These are phyloP conservation scores for Tetracentron sinense DNA, from an alignment of 164 flowering plant species.

Conservation along the genomic window DNA sequence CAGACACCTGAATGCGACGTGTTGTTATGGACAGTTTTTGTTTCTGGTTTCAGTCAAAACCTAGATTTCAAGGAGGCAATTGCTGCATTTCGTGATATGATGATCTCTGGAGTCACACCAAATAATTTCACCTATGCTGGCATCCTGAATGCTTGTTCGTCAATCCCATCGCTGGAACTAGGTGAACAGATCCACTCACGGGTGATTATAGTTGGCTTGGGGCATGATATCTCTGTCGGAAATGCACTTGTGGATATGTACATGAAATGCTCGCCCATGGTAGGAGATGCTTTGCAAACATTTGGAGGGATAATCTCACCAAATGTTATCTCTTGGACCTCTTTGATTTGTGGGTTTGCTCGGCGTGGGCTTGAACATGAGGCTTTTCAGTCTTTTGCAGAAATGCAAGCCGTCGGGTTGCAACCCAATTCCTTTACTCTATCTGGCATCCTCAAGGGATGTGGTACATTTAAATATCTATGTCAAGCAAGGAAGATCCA, in stretches of 20 bases:
- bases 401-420: slow-evolving; percentile 39
- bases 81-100: slow-evolving; percentile 38
- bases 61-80: slow-evolving; percentile 34
- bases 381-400: slow-evolving; percentile 29
- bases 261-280: slow-evolving; percentile 33
- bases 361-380: slow-evolving; percentile 34
- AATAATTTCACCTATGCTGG: slow-evolving; percentile 45
- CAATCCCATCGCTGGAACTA: slow-evolving; percentile 21
- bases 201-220: slow-evolving; percentile 40
- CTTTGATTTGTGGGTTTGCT: slow-evolving; percentile 44
- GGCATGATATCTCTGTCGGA: slow-evolving; percentile 44
- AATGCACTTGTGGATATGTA: slow-evolving; percentile 59
- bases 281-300: slow-evolving; percentile 31
- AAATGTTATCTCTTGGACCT: slow-evolving; percentile 62
- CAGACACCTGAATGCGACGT: slow-evolving; percentile 47
- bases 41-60: slow-evolving; percentile 39
- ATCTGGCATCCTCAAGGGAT: slow-evolving; percentile 33
- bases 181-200: slow-evolving; percentile 53
- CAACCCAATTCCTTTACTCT: slow-evolving; percentile 51
- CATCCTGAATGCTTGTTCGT: slow-evolving; percentile 40
- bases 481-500: slow-evolving; percentile 34
- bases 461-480: slow-evolving; percentile 23
- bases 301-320: slow-evolving; percentile 38
- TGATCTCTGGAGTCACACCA: slow-evolving; percentile 28
- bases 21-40: slow-evolving; percentile 43